Evolutionary conservation across 495 filamentous ascomycete genomes (phyloP).

Genomic region (Friedmanniomyces simplex): DNA sequence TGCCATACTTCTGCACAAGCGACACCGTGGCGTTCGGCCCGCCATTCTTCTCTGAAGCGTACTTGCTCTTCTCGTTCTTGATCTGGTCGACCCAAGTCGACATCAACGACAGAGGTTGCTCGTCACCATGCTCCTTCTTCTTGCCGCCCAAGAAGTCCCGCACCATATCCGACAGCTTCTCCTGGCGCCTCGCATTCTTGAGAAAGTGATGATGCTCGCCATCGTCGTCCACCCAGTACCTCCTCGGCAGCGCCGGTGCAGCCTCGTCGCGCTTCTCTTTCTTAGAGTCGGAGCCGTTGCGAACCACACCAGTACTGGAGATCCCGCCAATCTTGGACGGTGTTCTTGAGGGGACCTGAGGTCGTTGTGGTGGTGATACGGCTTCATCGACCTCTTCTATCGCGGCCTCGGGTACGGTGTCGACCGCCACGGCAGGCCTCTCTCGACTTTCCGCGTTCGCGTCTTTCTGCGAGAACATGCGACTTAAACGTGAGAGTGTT

Average conservation of each 20-base stretch:
- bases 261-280: slow-evolving; percentile 23
- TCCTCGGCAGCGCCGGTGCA: slow-evolving; percentile 32
- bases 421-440: not conserved
- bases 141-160: slow-evolving; percentile 68
- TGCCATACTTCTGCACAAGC: slow-evolving; percentile 93
- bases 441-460: slow-evolving; percentile 21
- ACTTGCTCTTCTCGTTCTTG: slow-evolving; percentile 70
- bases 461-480: slow-evolving; percentile 31
- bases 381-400: slow-evolving; percentile 15
- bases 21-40: slow-evolving; percentile 67
- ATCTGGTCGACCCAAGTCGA: slow-evolving; percentile 94
- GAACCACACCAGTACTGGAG: slow-evolving; percentile 20
- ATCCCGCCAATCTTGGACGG: slow-evolving; percentile 15
- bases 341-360: slow-evolving; percentile 19
- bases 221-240: slow-evolving; percentile 51
- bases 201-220: slow-evolving; percentile 79
- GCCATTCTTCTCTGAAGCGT: slow-evolving; percentile 65
- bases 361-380: slow-evolving; percentile 9
- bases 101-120: slow-evolving; percentile 81
- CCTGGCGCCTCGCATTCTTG: slow-evolving; percentile 77
- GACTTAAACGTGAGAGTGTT: slow-evolving; percentile 30
- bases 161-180: slow-evolving; percentile 89
- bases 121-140: slow-evolving; percentile 57
- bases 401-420: slow-evolving; percentile 20
- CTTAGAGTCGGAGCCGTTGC: slow-evolving; percentile 23